Base-by-base conservation (phyloP, 306 rosid species). In the Psophocarpus tetragonolobus region DNA sequence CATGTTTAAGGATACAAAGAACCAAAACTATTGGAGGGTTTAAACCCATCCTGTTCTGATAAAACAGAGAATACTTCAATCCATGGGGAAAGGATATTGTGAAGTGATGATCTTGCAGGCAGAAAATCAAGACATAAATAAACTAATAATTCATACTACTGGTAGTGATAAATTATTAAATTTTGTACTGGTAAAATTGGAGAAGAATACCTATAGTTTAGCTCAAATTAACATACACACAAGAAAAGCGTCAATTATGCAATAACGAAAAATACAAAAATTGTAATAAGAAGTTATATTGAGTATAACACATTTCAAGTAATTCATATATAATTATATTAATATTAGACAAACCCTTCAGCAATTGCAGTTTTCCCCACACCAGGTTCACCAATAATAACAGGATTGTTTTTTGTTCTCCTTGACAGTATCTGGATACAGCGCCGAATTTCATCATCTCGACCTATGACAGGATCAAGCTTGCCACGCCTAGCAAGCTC, bases 291-390 rank as follows among this genome's bases (percentile, higher is more conserved):
- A 44, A 56, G 33, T 24, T 56, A 24, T 24, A 42, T 45, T 27
- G 32, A 13, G 14, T 29, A 33, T 44, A 36, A 57, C 56, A 50
- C 54, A 69, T 44, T 42, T 53, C 42, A 65, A 72, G 62, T 67
- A 64, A 45, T 12, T 69, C 30, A 21, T 15, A 39, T 20, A 57
- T 21, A 45, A 56, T 18, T 47, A 47, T 58, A 50, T 56, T 53
- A 38, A 47, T 58, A 50, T 56, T 53, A 38, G 77, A 77, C 92
- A 54, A 85, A 95, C 99, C 99, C 99, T 90, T 95, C 99, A 35
- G 97, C 99, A 72, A 95, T 95, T 50, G 99, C 99, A 47, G 99
- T 95, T 87, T 95, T 95, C 71, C 99, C 97, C 60, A 92, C 99
- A 77, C 99, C 99, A 20, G 97, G 99, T 83, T 95, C 99, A 32